Base-by-base conservation (phyloP, 2,329 filamentous ascomycete genomes). In the Cladophialophora exuberans region DNA sequence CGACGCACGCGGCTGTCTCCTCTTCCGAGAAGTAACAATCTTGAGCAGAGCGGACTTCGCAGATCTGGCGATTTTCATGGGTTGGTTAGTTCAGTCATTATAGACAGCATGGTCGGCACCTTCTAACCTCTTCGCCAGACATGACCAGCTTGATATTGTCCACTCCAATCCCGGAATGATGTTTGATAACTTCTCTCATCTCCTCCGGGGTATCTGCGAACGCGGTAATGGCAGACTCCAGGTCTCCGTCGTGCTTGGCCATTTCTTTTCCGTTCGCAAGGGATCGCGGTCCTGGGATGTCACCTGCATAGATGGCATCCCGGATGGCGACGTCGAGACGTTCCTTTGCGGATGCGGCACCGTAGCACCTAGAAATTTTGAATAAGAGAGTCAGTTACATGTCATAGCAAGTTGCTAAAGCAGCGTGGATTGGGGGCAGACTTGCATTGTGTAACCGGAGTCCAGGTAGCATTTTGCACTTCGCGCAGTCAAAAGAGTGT, bases 191-290 rank as follows among this genome's bases (percentile, higher is more conserved):
- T 25, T 69, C 59, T 35, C 74, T 65, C 73, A 77, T 76, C 49
- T 71, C 71, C 3, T 71, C 64, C 0, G 71, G 69, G 3, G 72
- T 74, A 56, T 77, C 72, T 17, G 66, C 75, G 66, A 68, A 75
- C 0, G 72, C 70, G n/a, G 72, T 74, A 28, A 76, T 75, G 3
- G 70, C 70, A 2, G 69, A 61, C 3, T 76, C 72, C 1, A 80
- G 65, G 10, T 76, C 77, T 0, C 77, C 78, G 51, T 73, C 74
- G 15, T 66, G 65, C n/a, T 68, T 64, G 2, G 76, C 74, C 49
- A 81, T 79, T 61, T 81, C 78, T 54, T 75, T 72, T 0, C 72
- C 75, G 60, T 79, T 81, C 1, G 77, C 76, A 0, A 80, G 68
- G 49, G 71, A 77, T 13, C 77, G 67, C 2, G 77, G 78, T 1